Evolutionary conservation across 225 moss, liverwort and hornwort species (phyloP), one percentile per base, ranked within the genome.

Genomic region (Polytrichum commune): DNA sequence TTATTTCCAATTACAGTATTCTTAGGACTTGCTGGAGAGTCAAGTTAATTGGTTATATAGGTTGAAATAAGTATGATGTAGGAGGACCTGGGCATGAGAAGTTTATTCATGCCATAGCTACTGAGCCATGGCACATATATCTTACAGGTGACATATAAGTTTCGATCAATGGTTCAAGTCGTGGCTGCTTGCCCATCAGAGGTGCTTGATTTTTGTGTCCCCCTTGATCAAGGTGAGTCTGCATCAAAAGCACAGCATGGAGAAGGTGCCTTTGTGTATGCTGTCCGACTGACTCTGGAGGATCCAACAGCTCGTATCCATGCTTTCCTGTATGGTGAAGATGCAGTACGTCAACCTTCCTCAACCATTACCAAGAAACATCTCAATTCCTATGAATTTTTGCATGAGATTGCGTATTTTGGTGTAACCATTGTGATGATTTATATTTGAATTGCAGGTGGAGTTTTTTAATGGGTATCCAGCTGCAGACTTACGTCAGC

Each of bases 381-480:
- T 33, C 27, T 27, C 23, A 33, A 23, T 28, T 7, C 5, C 13
- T 13, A 46, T 46, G 13, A 46, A 2, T 46, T 46, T 46, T 46
- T 46, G 46, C 46, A 16, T 65, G 6, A 20, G 33, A 16, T 29
- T 22, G 33, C 23, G 26, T 72, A 5, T 3, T n/a, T n/a, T 63
- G 62, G 22, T 30, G 22, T 67, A 68, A 65, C 71, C 29, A 73
- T 76, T 67, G 70, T 72, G 6, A 29, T 29, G 64, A 56, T 27
- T 22, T 62, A 54, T 27, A 35, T 32, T 27, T 46, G 22, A 73
- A 25, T 5, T 78, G 73, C 92, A 97, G 96, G 90, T 81, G 7
- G 85, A 95, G 8, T 98, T 98, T 81, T 98, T 98, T 75, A 93
- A 90, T 72, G 98, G 95, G 4, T 80, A 89, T 64, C 93, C 95